These are phyloP conservation scores for Diaporthe australafricana DNA, from an alignment of 2,329 filamentous ascomycete genomes.

Conservation along the genomic window DNA sequence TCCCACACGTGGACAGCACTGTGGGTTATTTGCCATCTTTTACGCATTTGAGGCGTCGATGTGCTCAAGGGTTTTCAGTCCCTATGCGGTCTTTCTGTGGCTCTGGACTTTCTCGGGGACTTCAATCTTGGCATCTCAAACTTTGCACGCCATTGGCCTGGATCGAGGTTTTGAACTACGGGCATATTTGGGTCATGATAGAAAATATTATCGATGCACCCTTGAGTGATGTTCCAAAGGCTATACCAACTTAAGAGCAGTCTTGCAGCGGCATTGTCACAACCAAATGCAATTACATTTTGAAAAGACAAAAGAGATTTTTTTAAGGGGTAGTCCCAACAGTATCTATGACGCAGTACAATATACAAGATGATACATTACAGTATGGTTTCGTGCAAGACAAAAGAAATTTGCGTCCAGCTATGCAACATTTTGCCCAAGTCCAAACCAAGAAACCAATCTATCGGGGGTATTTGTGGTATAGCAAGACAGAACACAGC, in stretches of 20 bases:
- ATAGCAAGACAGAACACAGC: constrained; percentile 24
- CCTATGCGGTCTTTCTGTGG: no score
- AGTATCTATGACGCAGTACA: constrained; percentile 14
- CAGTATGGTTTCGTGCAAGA: constrained; percentile 2
- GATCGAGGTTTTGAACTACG: no score
- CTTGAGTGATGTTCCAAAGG: neutral
- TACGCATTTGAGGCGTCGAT: no score
- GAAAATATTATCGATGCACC: no score
- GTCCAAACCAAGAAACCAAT: constrained; percentile 26
- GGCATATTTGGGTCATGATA: no score
- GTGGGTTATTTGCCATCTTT: no score
- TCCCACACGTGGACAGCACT: no score
- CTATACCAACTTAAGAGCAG: neutral
- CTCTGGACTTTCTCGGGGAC: no score
- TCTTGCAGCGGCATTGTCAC: neutral
- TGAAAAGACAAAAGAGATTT: neutral
- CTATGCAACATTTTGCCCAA: constrained; percentile 25
- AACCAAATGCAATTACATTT: neutral
- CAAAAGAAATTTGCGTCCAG: constrained; percentile 29
- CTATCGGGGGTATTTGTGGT: constrained; percentile 37
- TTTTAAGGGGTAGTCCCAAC: neutral
- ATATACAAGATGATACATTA: constrained; percentile 22
- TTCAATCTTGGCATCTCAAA: no score
- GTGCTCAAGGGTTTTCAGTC: no score
- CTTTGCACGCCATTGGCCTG: no score